phyloP scores from a whole-genome alignment of 2,329 filamentous ascomycete genomes.

The Akanthomyces dipterigenus region DNA sequence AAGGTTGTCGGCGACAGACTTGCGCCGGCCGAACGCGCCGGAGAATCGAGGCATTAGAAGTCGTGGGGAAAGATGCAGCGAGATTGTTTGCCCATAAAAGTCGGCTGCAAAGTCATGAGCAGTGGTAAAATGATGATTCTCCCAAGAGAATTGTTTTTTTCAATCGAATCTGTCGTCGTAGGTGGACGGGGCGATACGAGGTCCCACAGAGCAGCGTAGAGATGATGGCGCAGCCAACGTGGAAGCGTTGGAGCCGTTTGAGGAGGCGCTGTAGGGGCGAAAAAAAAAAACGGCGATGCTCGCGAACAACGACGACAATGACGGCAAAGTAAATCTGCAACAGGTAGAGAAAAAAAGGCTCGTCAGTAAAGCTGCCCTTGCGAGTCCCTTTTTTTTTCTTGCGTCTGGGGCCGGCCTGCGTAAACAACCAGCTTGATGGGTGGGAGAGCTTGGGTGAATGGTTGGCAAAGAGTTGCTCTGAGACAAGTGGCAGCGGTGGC shows the following conservation, averaged over 20 bases:
- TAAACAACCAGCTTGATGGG: background rate
- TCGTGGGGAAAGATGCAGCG: constrained; percentile 17
- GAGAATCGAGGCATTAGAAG: constrained; percentile 57
- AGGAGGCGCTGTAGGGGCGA: background rate
- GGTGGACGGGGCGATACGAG: constrained; percentile 10
- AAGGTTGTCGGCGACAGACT: constrained; percentile 49
- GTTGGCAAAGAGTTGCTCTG: background rate
- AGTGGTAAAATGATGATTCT: background rate
- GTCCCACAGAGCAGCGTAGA: constrained; percentile 9
- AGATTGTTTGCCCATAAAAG: constrained; percentile 4
- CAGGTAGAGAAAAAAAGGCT: background rate
- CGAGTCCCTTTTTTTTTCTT: background rate
- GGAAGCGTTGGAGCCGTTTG: constrained; percentile 8
- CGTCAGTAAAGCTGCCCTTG: background rate
- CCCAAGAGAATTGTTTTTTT: background rate
- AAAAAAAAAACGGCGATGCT: background rate
- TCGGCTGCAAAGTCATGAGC: background rate
- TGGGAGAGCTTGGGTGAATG: background rate
- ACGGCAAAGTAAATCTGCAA: background rate
- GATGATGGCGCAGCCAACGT: constrained; percentile 4
- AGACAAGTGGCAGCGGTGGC: constrained; percentile 9
- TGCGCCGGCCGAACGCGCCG: constrained; percentile 52
- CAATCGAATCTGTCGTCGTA: background rate
- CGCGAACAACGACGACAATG: background rate
- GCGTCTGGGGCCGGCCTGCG: background rate